Conservation (phyloP, 2,329 filamentous ascomycete species). For the Tricladium varicosporioides region DNA sequence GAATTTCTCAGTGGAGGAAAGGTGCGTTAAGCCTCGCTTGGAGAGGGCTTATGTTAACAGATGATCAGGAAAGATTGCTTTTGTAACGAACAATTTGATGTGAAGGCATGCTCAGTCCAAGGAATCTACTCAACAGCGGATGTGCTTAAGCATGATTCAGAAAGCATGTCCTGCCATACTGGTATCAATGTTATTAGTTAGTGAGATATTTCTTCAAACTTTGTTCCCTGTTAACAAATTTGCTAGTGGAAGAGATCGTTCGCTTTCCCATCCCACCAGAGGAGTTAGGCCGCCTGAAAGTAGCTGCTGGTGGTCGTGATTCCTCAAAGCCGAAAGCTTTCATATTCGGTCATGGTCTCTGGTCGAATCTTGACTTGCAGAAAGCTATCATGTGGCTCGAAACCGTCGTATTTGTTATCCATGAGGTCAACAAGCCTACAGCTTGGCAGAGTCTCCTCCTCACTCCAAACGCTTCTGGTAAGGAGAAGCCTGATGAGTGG, state of each 20-base stretch:
- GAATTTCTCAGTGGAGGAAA: slow-evolving; percentile 46
- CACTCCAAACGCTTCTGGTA: slow-evolving; percentile 46
- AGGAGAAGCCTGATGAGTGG: slow-evolving; percentile 45
- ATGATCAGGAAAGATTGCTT: slow-evolving; percentile 41
- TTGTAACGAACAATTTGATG: slow-evolving; percentile 49
- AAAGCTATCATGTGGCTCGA: slow-evolving; percentile 43
- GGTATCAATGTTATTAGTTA: slow-evolving; percentile 39
- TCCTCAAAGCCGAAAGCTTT: slow-evolving; percentile 37
- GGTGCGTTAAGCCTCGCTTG: slow-evolving; percentile 10
- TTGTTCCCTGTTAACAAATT: slow-evolving; percentile 23
- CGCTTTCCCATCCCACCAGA: slow-evolving; percentile 41
- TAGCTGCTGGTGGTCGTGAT: slow-evolving; percentile 31
- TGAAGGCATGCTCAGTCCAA: slow-evolving; percentile 47
- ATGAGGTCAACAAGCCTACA: not conserved
- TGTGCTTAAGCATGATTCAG: slow-evolving; percentile 41
- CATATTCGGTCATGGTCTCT: slow-evolving; percentile 46
- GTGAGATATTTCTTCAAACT: not conserved
- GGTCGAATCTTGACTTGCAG: slow-evolving; percentile 45
- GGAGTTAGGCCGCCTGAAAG: slow-evolving; percentile 40
- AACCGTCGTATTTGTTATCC: slow-evolving; percentile 34
- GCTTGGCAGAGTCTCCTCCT: slow-evolving; percentile 34
- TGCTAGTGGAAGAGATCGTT: slow-evolving; percentile 41
- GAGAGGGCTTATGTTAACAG: not conserved
- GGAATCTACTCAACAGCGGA: slow-evolving; percentile 47
- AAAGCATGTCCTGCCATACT: slow-evolving; percentile 40